phyloP scores from a whole-genome alignment of 371 early-diverging fungal species.

The Dinochytrium kinnereticum region DNA sequence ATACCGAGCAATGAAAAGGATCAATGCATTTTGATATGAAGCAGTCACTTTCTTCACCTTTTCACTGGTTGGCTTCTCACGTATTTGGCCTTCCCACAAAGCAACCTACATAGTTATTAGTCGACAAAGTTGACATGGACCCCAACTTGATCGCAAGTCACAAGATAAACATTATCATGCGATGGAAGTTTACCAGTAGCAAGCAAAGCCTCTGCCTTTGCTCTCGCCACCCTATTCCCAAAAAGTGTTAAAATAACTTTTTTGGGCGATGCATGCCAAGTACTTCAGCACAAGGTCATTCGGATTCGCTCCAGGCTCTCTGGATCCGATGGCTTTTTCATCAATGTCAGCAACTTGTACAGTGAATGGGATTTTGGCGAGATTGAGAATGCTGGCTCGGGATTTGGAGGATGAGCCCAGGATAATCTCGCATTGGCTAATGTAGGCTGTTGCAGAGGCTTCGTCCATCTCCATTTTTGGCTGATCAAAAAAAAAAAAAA shows the following conservation, averaged over 20 bases:
- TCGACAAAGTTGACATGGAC: neutral
- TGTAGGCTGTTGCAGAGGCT: neutral
- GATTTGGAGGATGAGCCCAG: slow-evolving; percentile 54
- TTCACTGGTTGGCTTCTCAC: slow-evolving; percentile 52
- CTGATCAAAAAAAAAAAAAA: no score
- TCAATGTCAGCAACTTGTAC: slow-evolving; percentile 43
- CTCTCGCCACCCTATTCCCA: slow-evolving; percentile 44
- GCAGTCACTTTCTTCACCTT: slow-evolving; percentile 16
- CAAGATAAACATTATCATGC: slow-evolving; percentile 19
- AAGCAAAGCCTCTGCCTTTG: slow-evolving; percentile 48
- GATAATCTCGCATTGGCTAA: slow-evolving; percentile 26
- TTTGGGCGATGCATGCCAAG: neutral
- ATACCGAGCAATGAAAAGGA: neutral
- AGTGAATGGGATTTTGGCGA: slow-evolving; percentile 33
- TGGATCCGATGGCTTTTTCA: slow-evolving; percentile 45
- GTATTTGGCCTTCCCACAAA: slow-evolving; percentile 42
- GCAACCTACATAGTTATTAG: slow-evolving; percentile 42
- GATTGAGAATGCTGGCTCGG: slow-evolving; percentile 41
- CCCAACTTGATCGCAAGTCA: slow-evolving; percentile 27
- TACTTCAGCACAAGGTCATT: slow-evolving; percentile 28
- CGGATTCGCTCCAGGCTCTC: slow-evolving; percentile 24
- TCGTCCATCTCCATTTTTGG: neutral
- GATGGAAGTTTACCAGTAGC: slow-evolving; percentile 11
- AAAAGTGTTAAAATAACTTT: neutral
- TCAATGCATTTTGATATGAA: neutral